Conservation (phyloP, 2,329 filamentous ascomycete species). For the Grosmannia serpens region DNA sequence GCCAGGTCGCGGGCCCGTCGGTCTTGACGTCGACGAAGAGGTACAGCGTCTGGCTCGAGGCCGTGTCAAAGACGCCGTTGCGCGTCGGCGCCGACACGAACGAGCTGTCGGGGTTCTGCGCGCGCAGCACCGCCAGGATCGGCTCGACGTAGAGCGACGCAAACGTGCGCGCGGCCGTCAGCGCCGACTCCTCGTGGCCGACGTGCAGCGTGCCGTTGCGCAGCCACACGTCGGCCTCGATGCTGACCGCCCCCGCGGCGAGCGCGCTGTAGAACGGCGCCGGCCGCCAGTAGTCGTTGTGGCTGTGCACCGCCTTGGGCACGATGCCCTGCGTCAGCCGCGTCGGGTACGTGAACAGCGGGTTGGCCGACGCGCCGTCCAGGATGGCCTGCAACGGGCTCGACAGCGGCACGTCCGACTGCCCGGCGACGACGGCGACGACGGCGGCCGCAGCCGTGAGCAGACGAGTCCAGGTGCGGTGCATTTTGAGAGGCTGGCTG, state of each 20-base stretch:
- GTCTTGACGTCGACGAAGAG: slow-evolving; percentile 60
- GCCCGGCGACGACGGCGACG: background rate
- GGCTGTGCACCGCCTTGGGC: slow-evolving; percentile 50
- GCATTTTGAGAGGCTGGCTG: background rate
- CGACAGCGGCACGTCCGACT: slow-evolving; percentile 10
- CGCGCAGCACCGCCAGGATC: slow-evolving; percentile 41
- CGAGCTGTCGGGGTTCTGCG: slow-evolving; percentile 34
- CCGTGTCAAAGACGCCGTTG: slow-evolving; percentile 42
- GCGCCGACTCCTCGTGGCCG: slow-evolving; percentile 44
- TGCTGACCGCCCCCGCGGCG: slow-evolving; percentile 45
- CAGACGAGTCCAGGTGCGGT: background rate
- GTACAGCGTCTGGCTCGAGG: slow-evolving; percentile 39
- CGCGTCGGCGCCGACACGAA: slow-evolving; percentile 26
- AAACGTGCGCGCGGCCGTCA: slow-evolving; percentile 45
- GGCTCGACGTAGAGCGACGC: slow-evolving; percentile 51
- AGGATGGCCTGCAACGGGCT: slow-evolving; percentile 9
- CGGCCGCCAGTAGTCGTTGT: slow-evolving; percentile 60
- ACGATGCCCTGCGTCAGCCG: slow-evolving; percentile 40
- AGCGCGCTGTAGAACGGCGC: slow-evolving; percentile 53
- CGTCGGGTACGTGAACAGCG: slow-evolving; percentile 34
- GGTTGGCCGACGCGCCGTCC: slow-evolving; percentile 19
- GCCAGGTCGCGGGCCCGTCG: slow-evolving; percentile 36
- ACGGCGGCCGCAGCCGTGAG: background rate
- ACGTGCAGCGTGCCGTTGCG: slow-evolving; percentile 43
- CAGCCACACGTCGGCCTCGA: slow-evolving; percentile 62